phyloP scores from a whole-genome alignment of 2,329 filamentous ascomycete species.

The Diaporthe vexans region DNA sequence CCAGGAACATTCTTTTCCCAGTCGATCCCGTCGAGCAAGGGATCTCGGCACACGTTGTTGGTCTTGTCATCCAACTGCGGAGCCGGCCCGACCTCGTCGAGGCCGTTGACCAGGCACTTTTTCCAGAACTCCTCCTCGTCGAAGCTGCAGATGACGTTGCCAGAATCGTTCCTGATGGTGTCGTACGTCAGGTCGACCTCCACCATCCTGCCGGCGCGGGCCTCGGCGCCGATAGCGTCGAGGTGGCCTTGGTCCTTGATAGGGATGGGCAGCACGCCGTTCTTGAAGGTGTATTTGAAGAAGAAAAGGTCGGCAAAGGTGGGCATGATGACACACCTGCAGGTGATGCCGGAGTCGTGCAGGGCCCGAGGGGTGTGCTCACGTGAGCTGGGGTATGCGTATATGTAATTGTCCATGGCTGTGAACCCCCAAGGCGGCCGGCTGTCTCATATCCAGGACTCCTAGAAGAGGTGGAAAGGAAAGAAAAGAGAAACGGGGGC shows the following conservation, averaged over 20 bases:
- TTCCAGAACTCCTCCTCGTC: constrained; percentile 95
- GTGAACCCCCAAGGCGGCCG: too few species aligned
- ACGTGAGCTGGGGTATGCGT: constrained; percentile 70
- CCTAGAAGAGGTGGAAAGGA: not conserved
- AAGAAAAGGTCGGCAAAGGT: constrained; percentile 87
- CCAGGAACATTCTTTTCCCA: too few species aligned
- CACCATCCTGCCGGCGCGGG: constrained; percentile 83
- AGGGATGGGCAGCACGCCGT: constrained; percentile 93
- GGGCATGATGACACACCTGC: constrained; percentile 88
- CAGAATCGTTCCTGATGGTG: constrained; percentile 81
- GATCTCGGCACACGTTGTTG: too few species aligned
- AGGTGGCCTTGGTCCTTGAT: constrained; percentile 78
- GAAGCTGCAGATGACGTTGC: constrained; percentile 82
- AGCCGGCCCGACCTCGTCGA: constrained; percentile 96
- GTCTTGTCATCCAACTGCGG: constrained; percentile 92
- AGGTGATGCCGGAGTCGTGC: constrained; percentile 88
- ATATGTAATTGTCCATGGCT: not conserved
- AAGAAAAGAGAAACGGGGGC: not conserved
- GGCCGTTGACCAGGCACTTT: constrained; percentile 92
- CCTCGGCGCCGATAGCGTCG: constrained; percentile 80
- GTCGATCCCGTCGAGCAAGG: too few species aligned
- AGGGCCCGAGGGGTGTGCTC: constrained; percentile 98
- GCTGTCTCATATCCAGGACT: not conserved
- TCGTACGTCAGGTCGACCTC: constrained; percentile 92
- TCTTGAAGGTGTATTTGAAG: constrained; percentile 99